A percentile compares a stretch with the other conserved stretches of the same genome.
phyloP scores from a whole-genome alignment of 768 basidiomycete genomes.

The Cyclocybe cylindracea region DNA sequence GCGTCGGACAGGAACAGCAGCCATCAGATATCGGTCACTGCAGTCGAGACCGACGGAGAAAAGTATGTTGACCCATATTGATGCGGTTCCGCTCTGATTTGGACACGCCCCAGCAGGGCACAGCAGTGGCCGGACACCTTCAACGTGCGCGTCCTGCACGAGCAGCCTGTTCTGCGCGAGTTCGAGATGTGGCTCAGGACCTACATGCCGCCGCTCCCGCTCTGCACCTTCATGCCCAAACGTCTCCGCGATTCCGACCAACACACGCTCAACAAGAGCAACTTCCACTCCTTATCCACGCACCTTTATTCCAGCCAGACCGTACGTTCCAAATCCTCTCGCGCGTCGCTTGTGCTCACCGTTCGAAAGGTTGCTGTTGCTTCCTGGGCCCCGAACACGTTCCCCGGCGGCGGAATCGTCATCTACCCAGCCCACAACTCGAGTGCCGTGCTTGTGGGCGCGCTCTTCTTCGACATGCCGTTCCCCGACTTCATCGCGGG shows the following conservation, averaged over 20 bases:
- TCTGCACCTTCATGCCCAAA: conserved; percentile 67
- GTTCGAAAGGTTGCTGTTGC: conserved; percentile 48
- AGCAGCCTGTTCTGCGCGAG: conserved; percentile 43
- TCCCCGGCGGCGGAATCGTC: conserved; percentile 51
- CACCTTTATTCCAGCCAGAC: conserved; percentile 52
- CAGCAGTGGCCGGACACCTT: conserved; percentile 57
- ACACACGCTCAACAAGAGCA: conserved; percentile 51
- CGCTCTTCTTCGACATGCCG: conserved; percentile 44
- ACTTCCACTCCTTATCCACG: conserved; percentile 56
- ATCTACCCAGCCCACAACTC: conserved; percentile 55
- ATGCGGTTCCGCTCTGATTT: conserved; percentile 25
- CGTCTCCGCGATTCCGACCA: conserved; percentile 49
- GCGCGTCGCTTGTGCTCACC: neutral
- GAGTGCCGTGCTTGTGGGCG: conserved; percentile 51
- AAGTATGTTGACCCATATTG: conserved; percentile 45
- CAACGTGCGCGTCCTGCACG: conserved; percentile 44
- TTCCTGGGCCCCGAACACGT: conserved; percentile 47
- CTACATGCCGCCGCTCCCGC: conserved; percentile 43
- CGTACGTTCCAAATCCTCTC: conserved; percentile 34
- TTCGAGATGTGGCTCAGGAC: conserved; percentile 54
- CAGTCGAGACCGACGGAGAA: conserved; percentile 72
- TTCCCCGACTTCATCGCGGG: conserved; percentile 49
- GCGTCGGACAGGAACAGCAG: conserved; percentile 45
- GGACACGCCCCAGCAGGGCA: conserved; percentile 40
- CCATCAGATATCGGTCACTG: conserved; percentile 59